Conservation (phyloP, 257 asterid species). For the Solanum medicagineum region DNA sequence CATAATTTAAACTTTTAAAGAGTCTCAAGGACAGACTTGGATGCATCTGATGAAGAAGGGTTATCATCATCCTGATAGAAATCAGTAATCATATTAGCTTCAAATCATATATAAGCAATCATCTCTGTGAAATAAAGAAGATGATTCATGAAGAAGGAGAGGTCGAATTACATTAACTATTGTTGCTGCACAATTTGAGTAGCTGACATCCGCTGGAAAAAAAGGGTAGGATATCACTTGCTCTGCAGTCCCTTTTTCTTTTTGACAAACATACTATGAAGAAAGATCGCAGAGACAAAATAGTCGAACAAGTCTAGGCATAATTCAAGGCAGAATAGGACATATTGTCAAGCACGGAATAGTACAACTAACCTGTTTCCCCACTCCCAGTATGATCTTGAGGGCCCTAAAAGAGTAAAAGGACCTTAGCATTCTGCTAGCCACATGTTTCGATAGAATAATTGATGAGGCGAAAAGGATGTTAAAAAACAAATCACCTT, state of each 20-base stretch:
- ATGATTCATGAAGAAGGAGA: neutral
- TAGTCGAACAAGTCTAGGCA: neutral
- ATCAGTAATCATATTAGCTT: conserved; percentile 7
- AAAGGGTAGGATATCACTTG: neutral
- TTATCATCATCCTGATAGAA: conserved; percentile 41
- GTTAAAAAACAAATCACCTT: conserved; percentile 33
- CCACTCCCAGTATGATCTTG: neutral
- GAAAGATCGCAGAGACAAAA: neutral
- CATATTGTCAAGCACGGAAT: neutral
- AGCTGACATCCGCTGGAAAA: neutral
- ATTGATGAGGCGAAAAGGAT: neutral
- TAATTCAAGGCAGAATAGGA: neutral
- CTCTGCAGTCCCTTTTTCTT: neutral
- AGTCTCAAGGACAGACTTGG: conserved; percentile 50
- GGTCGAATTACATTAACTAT: neutral
- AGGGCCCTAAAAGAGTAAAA: neutral
- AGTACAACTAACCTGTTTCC: neutral
- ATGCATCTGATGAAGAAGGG: conserved; percentile 37
- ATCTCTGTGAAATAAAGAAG: neutral
- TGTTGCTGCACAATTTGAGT: neutral
- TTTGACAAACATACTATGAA: neutral
- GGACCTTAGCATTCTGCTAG: neutral
- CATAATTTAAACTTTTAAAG: neutral
- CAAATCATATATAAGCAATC: neutral
- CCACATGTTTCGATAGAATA: neutral